Evolutionary conservation across 2,329 filamentous ascomycete species (phyloP).

Genomic region (Dothiorella sarmentorum): DNA sequence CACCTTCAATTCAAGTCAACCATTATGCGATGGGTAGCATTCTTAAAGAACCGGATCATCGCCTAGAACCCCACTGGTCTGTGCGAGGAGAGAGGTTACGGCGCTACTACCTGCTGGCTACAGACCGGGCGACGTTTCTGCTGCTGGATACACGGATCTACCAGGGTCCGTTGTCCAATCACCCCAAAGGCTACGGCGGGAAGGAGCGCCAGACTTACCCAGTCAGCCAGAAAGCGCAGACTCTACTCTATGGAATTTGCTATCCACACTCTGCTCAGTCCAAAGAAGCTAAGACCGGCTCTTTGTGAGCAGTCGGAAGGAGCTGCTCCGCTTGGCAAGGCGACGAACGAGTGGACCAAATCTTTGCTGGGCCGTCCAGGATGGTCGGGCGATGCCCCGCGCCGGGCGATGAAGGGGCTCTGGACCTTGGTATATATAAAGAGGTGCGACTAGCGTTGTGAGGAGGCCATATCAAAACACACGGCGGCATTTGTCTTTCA

Average conservation of each 20-base stretch:
- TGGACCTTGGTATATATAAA: conserved; percentile 6
- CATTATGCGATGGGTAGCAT: conserved; percentile 3
- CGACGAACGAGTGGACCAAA: neutral
- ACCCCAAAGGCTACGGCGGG: neutral
- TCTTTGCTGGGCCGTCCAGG: neutral
- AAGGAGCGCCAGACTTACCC: neutral
- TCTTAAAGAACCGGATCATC: neutral
- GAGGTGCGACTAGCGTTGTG: neutral
- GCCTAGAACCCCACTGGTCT: neutral
- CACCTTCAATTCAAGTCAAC: neutral
- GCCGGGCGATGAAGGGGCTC: neutral
- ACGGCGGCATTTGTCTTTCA: neutral
- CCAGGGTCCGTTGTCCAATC: neutral
- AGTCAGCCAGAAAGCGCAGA: neutral
- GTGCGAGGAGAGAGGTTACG: conserved; percentile 1
- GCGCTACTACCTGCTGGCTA: neutral
- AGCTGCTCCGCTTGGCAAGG: neutral
- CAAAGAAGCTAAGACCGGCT: neutral
- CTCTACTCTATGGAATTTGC: neutral
- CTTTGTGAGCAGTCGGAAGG: conserved; percentile 8
- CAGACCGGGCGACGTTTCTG: neutral
- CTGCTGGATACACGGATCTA: neutral
- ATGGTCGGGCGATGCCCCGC: neutral
- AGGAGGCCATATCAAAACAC: neutral
- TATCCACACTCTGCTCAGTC: neutral